These are phyloP conservation scores for Candida pseudofarinosa DNA, from an alignment of 805 yeast genomes.

Conservation along the genomic window DNA sequence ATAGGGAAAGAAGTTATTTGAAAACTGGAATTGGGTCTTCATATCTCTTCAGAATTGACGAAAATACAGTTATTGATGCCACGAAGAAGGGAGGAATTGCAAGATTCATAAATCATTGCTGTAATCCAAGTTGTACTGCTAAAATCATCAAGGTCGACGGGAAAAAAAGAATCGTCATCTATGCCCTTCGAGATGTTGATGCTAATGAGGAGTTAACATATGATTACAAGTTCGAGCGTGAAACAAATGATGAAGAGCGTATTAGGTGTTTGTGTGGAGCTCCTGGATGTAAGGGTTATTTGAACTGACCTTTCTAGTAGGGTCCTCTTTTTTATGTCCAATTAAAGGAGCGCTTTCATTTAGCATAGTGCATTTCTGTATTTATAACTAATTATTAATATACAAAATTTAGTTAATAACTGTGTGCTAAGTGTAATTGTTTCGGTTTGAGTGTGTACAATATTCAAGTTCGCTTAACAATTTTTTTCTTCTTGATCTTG, in stretches of 20 bases:
- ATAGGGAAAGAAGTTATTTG: constrained; percentile 79
- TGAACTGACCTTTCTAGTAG: constrained; percentile 46
- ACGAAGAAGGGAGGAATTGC: constrained; percentile 97
- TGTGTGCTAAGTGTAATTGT: too few species aligned
- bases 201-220: constrained; percentile 92
- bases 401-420: too few species aligned
- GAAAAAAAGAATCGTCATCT: constrained; percentile 87
- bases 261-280: constrained; percentile 95
- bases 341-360: not conserved
- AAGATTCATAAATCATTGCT: constrained; percentile 93
- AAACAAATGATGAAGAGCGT: constrained; percentile 81
- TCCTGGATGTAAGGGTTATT: constrained; percentile 85
- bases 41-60: constrained; percentile 88
- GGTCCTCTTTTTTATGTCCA: not conserved
- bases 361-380: not conserved
- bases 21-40: constrained; percentile 94
- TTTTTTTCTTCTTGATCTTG: too few species aligned
- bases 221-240: constrained; percentile 93
- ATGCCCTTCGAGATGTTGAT: constrained; percentile 82
- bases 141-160: constrained; percentile 95
- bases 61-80: constrained; percentile 93
- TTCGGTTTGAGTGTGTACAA: too few species aligned
- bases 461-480: too few species aligned
- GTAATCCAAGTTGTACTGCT: constrained; percentile 97
- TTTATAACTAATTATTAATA: too few species aligned